These are phyloP conservation scores for Cryptococcus hybrid DNA, from an alignment of 1,284 basidiomycete genomes.

Conservation along the genomic window DNA sequence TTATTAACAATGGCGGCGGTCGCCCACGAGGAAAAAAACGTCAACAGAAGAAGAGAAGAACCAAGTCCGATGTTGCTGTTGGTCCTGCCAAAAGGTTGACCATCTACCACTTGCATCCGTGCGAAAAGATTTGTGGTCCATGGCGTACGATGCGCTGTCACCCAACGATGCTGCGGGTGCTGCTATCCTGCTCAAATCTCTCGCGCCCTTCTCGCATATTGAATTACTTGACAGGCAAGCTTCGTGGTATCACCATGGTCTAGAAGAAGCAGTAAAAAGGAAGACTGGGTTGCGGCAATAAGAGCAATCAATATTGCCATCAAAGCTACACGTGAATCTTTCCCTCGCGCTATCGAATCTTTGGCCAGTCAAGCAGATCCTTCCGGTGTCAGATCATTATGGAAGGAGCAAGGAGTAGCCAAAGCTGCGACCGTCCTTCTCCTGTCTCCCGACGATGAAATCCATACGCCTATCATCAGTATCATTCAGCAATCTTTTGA, in stretches of 20 bases:
- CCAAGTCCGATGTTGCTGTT: slow-evolving; percentile 4
- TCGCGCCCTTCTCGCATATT: slow-evolving; percentile 64
- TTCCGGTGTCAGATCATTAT: slow-evolving; percentile 57
- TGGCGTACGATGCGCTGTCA: slow-evolving; percentile 61
- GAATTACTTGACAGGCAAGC: slow-evolving; percentile 56
- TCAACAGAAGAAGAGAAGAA: slow-evolving; percentile 13
- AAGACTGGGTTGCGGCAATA: slow-evolving; percentile 41
- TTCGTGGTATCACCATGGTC: slow-evolving; percentile 42
- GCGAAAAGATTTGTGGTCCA: slow-evolving; percentile 65
- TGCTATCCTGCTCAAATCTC: slow-evolving; percentile 58
- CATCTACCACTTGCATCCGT: slow-evolving; percentile 40
- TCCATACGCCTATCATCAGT: slow-evolving; percentile 70
- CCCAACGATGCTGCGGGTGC: slow-evolving; percentile 61
- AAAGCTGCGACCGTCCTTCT: slow-evolving; percentile 65
- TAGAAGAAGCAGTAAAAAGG: slow-evolving; percentile 35
- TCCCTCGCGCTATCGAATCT: slow-evolving; percentile 61
- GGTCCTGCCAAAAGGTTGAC: slow-evolving; percentile 20
- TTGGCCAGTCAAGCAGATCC: slow-evolving; percentile 58
- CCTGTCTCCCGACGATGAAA: slow-evolving; percentile 71
- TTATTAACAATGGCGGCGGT: slow-evolving; percentile 33
- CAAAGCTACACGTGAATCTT: slow-evolving; percentile 59
- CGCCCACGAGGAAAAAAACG: slow-evolving; percentile 26
- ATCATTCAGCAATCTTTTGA: slow-evolving; percentile 78
- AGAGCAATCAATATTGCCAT: slow-evolving; percentile 61
- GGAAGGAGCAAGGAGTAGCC: slow-evolving; percentile 54